Base-by-base conservation (phyloP, 768 basidiomycete species). In the Xerocomellus amylosporus region DNA sequence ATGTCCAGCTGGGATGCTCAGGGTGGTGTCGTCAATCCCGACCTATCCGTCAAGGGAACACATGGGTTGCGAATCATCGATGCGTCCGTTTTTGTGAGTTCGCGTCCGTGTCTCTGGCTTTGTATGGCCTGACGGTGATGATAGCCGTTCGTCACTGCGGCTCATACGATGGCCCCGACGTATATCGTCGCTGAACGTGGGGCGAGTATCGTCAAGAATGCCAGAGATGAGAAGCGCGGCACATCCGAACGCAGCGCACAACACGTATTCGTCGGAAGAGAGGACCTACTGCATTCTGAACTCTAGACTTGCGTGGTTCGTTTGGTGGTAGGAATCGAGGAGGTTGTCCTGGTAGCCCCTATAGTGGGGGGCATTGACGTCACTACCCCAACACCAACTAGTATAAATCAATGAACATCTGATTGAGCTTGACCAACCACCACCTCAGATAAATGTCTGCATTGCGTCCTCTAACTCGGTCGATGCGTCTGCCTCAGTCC, bases 301-400 rank as follows among this genome's bases (percentile, higher is more conserved):
- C 38, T 38, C n/a, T 19, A 46, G 40, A 41, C 40, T 24, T 41
- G 15, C 41, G 13, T 13, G 3, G 20, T 20, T 40, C 39, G 39
- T 40, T 20, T 40, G 19, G 9, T 20, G 20, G 39, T 20, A 8
- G 38, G 20, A 22, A 19, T 20, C 8, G 9, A 40, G 33, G 39
- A n/a, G 14, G 22, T 20, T 22, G 39, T 40, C 13, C 22, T 14
- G 19, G 13, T 41, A 14, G 12, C n/a, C 9, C 44, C 13, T 33
- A 46, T n/a, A n/a, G n/a, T n/a, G n/a, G n/a, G 30, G 45, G 45
- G 31, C 28, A 43, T 20, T 55, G 54, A 54, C 54, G 54, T 55
- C 54, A 53, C 31, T 34, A 30, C 24, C 2, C 24, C 13, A 30
- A 48, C 13, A 15, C n/a, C 14, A 10, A 37, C 17, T 7, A 17